Percentiles rank a stretch among this genome's conserved stretches.
Conservation (phyloP, 345 rosid species). For the Populus pruinosa region DNA sequence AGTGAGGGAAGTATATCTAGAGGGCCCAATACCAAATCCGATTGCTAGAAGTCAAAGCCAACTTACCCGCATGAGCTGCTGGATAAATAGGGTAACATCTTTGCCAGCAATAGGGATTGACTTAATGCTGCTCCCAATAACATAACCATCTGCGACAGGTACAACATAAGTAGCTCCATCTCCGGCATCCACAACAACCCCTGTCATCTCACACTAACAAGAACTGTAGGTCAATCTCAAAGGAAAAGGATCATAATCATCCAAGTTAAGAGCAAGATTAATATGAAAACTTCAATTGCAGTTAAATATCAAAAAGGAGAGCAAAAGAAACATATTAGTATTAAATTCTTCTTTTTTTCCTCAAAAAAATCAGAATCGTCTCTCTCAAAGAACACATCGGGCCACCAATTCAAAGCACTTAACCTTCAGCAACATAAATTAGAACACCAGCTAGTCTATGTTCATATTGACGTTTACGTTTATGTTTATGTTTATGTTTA, state of each 20-base stretch:
- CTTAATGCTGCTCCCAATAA: slow-evolving; percentile 90
- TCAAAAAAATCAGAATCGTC: not conserved
- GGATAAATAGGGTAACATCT: slow-evolving; percentile 84
- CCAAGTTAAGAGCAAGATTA: not conserved
- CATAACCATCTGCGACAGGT: slow-evolving; percentile 99
- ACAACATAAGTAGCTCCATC: slow-evolving; percentile 95
- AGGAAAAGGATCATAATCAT: slow-evolving; percentile 1
- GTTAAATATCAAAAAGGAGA: not conserved
- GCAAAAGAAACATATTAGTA: not conserved
- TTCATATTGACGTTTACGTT: not conserved
- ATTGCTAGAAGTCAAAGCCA: not conserved
- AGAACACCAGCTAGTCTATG: not conserved
- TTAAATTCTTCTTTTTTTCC: not conserved
- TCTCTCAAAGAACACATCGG: not conserved
- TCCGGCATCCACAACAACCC: slow-evolving; percentile 96
- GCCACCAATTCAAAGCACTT: not conserved
- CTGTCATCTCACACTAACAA: slow-evolving; percentile 99
- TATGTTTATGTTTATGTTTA: not conserved
- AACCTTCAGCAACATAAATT: not conserved
- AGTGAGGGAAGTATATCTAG: not conserved
- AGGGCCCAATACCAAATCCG: no score
- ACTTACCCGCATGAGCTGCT: slow-evolving; percentile 97
- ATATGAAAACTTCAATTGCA: not conserved
- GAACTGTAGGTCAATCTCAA: slow-evolving; percentile 44
- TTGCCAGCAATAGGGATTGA: slow-evolving; percentile 84